These are phyloP conservation scores for Staphylotrichum longicolle DNA, from an alignment of 495 filamentous ascomycete genomes.

Conservation along the genomic window DNA sequence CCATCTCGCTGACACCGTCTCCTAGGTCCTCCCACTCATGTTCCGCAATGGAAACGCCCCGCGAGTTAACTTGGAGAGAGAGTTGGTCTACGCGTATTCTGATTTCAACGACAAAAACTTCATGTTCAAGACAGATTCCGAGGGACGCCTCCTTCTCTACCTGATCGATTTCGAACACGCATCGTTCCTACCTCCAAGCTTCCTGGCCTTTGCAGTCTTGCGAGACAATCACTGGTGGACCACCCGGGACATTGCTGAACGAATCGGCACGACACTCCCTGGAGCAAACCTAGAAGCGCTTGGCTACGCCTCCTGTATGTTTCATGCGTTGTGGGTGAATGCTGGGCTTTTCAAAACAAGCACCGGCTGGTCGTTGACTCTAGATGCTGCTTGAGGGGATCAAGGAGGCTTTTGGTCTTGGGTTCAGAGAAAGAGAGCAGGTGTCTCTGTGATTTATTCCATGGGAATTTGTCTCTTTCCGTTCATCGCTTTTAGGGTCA, in stretches of 20 bases:
- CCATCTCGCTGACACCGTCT: too few species aligned
- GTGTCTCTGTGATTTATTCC: too few species aligned
- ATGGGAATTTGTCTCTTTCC: too few species aligned
- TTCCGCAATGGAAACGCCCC: too few species aligned
- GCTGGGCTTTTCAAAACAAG: too few species aligned
- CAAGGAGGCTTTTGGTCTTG: too few species aligned
- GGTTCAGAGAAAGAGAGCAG: too few species aligned
- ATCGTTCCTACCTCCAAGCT: conserved; percentile 4
- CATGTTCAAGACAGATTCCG: not conserved
- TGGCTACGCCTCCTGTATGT: not conserved
- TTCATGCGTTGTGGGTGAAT: not conserved
- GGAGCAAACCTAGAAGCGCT: not conserved
- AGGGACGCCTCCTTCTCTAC: conserved; percentile 1
- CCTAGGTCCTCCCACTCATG: too few species aligned
- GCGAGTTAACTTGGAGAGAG: not conserved
- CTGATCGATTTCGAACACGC: conserved; percentile 8
- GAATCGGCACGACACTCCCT: not conserved
- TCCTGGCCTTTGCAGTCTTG: not conserved
- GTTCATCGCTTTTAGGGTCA: too few species aligned
- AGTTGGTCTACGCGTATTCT: conserved; percentile 1
- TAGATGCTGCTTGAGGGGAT: too few species aligned
- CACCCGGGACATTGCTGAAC: not conserved
- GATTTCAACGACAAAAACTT: conserved; percentile 11
- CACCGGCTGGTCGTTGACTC: too few species aligned
- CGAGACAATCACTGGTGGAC: not conserved